Percentiles rank a stretch among this genome's conserved stretches.
Conservation (phyloP, 2,329 filamentous ascomycete genomes). For the Xylaria sp. region DNA sequence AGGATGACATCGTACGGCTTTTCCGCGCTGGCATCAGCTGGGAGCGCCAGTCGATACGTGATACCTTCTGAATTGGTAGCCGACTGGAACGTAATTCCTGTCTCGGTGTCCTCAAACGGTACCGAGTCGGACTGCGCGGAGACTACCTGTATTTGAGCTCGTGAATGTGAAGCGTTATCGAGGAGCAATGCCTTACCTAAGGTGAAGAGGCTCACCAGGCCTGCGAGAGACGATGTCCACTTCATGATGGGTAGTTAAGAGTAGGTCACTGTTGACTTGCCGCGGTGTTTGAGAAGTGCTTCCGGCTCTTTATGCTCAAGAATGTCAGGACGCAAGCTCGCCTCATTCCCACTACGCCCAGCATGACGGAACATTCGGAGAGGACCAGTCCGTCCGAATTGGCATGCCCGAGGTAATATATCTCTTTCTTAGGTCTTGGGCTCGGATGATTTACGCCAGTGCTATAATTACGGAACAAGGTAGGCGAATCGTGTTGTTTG, state of each 20-base stretch:
- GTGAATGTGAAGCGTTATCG: neutral
- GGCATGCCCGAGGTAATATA: constrained; percentile 25
- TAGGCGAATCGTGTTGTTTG: constrained; percentile 1
- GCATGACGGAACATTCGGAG: constrained; percentile 5
- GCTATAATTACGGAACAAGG: constrained; percentile 16
- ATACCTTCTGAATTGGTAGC: constrained; percentile 52
- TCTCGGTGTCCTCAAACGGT: constrained; percentile 50
- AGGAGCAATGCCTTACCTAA: constrained; percentile 43
- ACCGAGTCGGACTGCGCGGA: constrained; percentile 49
- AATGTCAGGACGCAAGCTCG: neutral
- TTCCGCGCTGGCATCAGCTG: constrained; percentile 45
- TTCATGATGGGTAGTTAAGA: constrained; percentile 46
- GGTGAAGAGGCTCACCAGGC: constrained; percentile 45
- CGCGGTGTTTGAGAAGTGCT: constrained; percentile 7
- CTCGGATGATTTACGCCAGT: constrained; percentile 19
- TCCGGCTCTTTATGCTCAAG: constrained; percentile 19
- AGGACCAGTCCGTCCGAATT: constrained; percentile 8
- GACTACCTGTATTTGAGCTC: constrained; percentile 37
- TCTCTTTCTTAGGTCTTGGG: constrained; percentile 10
- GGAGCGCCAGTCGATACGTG: constrained; percentile 50
- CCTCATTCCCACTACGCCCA: neutral
- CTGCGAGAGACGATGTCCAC: constrained; percentile 43
- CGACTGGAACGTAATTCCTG: constrained; percentile 56
- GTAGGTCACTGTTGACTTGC: neutral
- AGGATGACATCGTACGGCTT: constrained; percentile 52